These are phyloP conservation scores for Aspergillus alliaceus DNA, from an alignment of 2,329 filamentous ascomycete species.

Conservation along the genomic window DNA sequence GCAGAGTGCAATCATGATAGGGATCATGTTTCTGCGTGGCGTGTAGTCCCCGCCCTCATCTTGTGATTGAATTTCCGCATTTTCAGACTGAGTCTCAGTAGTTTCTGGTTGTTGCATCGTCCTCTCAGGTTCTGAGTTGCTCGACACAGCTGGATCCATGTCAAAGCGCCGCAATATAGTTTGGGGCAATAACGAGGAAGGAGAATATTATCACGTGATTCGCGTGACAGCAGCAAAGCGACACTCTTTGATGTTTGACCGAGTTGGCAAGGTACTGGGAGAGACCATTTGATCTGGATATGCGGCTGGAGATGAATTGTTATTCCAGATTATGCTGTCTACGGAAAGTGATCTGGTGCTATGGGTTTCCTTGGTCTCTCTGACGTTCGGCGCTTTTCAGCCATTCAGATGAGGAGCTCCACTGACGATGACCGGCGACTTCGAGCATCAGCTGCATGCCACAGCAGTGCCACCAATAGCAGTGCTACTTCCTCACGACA, in stretches of 20 bases:
- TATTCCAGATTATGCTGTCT: conserved; percentile 4
- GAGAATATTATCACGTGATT: conserved; percentile 2
- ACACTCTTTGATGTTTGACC: conserved; percentile 3
- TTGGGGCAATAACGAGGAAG: conserved; percentile 2
- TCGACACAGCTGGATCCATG: conserved; percentile 3
- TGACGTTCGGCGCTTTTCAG: conserved; percentile 2
- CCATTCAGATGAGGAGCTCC: conserved; percentile 2
- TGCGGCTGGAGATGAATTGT: conserved; percentile 2
- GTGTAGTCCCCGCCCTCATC: conserved; percentile 1
- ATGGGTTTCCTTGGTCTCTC: conserved; percentile 2
- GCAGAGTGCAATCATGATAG: conserved; percentile 1
- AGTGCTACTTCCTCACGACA: conserved; percentile 1
- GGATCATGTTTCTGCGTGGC: conserved; percentile 2
- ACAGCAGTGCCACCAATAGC: background rate
- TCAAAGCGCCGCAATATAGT: conserved; percentile 3
- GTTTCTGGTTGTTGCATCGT: conserved; percentile 3
- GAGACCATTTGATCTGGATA: conserved; percentile 4
- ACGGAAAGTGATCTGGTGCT: conserved; percentile 2
- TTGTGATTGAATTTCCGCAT: conserved; percentile 1
- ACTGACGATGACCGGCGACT: conserved; percentile 1
- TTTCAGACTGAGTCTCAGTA: conserved; percentile 1
- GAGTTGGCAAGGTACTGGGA: conserved; percentile 3
- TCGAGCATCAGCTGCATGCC: conserved; percentile 2
- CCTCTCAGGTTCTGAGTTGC: conserved; percentile 1
- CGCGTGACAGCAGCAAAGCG: conserved; percentile 1